phyloP scores from a whole-genome alignment of 148 eudicot species.

The Persicaria tinctoria region DNA sequence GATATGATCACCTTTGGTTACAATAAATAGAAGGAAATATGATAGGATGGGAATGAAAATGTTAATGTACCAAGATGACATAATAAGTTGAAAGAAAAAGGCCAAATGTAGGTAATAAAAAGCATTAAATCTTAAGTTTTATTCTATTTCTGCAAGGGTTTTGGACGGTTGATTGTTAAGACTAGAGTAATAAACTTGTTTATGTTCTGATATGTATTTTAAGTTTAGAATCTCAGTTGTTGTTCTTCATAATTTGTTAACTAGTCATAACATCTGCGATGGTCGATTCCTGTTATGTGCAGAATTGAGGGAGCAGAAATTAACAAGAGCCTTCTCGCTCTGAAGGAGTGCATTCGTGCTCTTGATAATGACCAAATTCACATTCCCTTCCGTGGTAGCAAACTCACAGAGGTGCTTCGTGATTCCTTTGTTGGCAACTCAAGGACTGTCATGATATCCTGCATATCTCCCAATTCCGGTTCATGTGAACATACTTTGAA shows the following conservation, averaged over 20 bases:
- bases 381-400: slow-evolving; percentile 99
- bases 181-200: neutral
- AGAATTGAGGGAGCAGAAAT: slow-evolving; percentile 99
- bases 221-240: neutral
- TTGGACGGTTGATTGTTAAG: neutral
- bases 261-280: neutral
- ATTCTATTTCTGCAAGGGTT: neutral
- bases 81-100: neutral
- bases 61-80: neutral
- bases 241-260: neutral
- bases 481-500: slow-evolving; percentile 98
- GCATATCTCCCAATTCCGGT: slow-evolving; percentile 92
- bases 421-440: slow-evolving; percentile 99
- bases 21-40: neutral
- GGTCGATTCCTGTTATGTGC: slow-evolving; percentile 11
- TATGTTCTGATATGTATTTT: neutral
- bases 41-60: neutral
- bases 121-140: neutral
- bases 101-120: neutral
- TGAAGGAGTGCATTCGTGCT: slow-evolving; percentile 99
- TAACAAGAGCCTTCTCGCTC: slow-evolving; percentile 94
- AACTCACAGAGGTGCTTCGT: slow-evolving; percentile 98
- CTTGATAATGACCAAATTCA: slow-evolving; percentile 96
- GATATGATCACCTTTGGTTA: neutral
- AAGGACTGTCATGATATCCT: slow-evolving; percentile 97